Evolutionary conservation across 2,329 filamentous ascomycete genomes (phyloP).

Genomic region (Fusarium haematococcum): DNA sequence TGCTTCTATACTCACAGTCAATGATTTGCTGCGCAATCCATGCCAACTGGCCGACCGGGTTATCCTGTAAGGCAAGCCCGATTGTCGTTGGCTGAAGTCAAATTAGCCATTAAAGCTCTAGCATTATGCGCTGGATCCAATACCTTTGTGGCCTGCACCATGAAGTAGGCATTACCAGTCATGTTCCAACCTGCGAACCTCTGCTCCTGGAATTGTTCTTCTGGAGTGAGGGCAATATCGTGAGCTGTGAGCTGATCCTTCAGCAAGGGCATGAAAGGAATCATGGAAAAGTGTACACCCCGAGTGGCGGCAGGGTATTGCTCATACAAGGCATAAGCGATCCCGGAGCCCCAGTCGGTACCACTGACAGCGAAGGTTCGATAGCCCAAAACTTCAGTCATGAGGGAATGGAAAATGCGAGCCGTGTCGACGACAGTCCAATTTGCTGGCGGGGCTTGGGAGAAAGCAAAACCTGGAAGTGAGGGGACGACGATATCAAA

Average conservation of each 20-base stretch:
- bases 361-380: slow-evolving; percentile 32
- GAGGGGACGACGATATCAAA: slow-evolving; percentile 45
- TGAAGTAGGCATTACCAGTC: slow-evolving; percentile 26
- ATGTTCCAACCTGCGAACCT: slow-evolving; percentile 3
- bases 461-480: slow-evolving; percentile 55
- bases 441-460: slow-evolving; percentile 42
- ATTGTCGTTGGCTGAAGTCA: slow-evolving; percentile 53
- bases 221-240: slow-evolving; percentile 12
- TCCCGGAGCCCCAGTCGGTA: slow-evolving; percentile 26
- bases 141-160: slow-evolving; percentile 1
- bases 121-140: background rate
- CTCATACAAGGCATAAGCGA: slow-evolving; percentile 27
- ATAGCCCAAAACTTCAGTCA: slow-evolving; percentile 54
- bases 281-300: slow-evolving; percentile 23
- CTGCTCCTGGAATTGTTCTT: slow-evolving; percentile 11
- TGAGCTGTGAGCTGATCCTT: slow-evolving; percentile 10
- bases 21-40: slow-evolving; percentile 57
- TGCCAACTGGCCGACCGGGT: slow-evolving; percentile 56
- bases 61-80: slow-evolving; percentile 52
- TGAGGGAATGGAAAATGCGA: slow-evolving; percentile 51
- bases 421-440: slow-evolving; percentile 54
- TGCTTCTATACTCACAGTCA: slow-evolving; percentile 20
- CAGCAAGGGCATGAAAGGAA: slow-evolving; percentile 21
- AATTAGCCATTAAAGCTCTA: background rate
- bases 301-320: slow-evolving; percentile 19